Evolutionary conservation across 2,329 filamentous ascomycete genomes (phyloP), one percentile per base, ranked within the genome.

Genomic region (Biscogniauxia mediterranea): DNA sequence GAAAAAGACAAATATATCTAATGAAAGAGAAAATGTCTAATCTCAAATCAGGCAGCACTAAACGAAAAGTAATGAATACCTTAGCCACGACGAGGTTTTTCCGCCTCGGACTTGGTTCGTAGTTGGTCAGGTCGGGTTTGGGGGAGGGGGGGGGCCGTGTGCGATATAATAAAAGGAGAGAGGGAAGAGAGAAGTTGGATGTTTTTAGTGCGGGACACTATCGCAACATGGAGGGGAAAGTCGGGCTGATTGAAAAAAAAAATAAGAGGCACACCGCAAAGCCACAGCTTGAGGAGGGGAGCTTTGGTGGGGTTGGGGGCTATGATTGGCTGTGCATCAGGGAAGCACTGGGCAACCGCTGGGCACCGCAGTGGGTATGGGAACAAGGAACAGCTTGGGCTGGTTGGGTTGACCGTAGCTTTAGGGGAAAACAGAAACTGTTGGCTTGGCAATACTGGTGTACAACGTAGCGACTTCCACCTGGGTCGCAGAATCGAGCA

Each of bases 211-310:
- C 68, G 69, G 70, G 62, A 70, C 66, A 58, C 69, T 69, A 69
- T 70, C 69, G 69, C 68, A 72, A 5, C 23, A 71, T 71, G 69
- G 69, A 71, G 69, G 70, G 70, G 69, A 69, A 71, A 55, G 66
- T 66, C 66, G 67, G 67, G 62, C 65, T 65, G 67, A 59, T 63
- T 61, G 65, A 65, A 68, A 68, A 63, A 66, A 63, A 65, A 61
- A 32, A 28, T 5, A 32, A 32, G 28, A 32, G 28, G 28, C 28
- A 32, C 19, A 23, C 20, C 51, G 51, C 51, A 26, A n/a, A n/a
- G 51, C 51, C 51, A 21, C 19, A 25, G 23, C 38, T 46, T n/a
- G 38, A 7, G 23, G 17, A 15, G 20, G 19, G 9, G n/a, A 52
- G 51, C 51, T n/a, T 52, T 52, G 51, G 51, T 52, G 51, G 51